Percentiles rank a stretch among this genome's conserved stretches.
Evolutionary conservation across 371 early-diverging fungal species (phyloP).

Genomic region (Gilbertella persicaria): DNA sequence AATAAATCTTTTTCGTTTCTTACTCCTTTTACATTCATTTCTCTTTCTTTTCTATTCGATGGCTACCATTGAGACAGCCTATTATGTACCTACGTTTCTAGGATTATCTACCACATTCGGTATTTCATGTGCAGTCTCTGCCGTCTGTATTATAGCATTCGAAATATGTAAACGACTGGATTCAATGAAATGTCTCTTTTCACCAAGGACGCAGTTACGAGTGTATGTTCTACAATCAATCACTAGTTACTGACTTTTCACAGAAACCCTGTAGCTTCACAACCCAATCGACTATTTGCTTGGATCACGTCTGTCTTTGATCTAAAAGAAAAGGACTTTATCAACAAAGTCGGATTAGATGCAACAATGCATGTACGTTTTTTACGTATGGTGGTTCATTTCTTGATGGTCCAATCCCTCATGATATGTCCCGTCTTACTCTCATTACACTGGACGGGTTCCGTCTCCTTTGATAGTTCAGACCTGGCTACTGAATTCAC

Average conservation of each 20-base stretch:
- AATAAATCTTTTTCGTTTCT: neutral
- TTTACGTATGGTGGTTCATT: conserved; percentile 65
- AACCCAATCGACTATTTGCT: conserved; percentile 48
- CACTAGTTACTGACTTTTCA: neutral
- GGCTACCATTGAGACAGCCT: conserved; percentile 48
- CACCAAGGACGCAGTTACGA: conserved; percentile 53
- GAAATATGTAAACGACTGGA: conserved; percentile 48
- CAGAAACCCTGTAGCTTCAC: conserved; percentile 44
- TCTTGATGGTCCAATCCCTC: conserved; percentile 47
- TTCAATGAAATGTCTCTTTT: conserved; percentile 54
- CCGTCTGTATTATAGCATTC: conserved; percentile 49
- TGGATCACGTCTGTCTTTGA: conserved; percentile 45
- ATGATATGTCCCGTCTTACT: conserved; percentile 52
- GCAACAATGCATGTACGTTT: conserved; percentile 71
- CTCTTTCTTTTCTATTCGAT: conserved; percentile 17
- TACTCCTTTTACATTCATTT: neutral
- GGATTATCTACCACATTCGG: conserved; percentile 50
- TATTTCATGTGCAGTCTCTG: conserved; percentile 50
- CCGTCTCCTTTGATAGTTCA: conserved; percentile 1
- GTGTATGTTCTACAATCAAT: conserved; percentile 29
- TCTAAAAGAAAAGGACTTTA: conserved; percentile 45
- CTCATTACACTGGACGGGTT: conserved; percentile 52
- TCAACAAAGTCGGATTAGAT: conserved; percentile 62
- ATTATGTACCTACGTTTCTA: conserved; percentile 44
- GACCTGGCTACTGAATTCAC: conserved; percentile 19